A percentile compares a stretch with the other conserved stretches of the same genome.
Conservation (phyloP, 2,329 filamentous ascomycete species). For the Cercospora sesami region DNA sequence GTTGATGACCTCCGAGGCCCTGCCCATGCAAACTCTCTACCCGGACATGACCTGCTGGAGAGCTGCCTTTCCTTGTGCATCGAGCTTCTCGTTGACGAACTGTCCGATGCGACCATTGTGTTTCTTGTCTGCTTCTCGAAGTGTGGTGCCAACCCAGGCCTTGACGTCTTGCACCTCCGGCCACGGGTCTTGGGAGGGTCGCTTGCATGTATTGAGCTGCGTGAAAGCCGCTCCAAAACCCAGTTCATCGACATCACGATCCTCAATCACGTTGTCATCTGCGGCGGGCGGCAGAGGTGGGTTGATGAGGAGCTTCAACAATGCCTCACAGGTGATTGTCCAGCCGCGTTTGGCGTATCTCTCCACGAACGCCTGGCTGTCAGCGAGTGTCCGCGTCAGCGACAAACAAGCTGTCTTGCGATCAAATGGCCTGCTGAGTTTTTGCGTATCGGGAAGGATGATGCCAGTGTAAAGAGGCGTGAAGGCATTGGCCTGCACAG, state of each 20-base stretch:
- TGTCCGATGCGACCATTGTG: conserved; percentile 68
- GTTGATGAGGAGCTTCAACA: conserved; percentile 86
- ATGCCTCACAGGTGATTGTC: conserved; percentile 83
- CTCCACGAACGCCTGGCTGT: conserved; percentile 78
- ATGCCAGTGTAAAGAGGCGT: conserved; percentile 81
- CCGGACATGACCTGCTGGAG: conserved; percentile 42
- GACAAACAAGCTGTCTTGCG: conserved; percentile 93
- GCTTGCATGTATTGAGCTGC: conserved; percentile 84
- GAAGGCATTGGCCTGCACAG: conserved; percentile 76
- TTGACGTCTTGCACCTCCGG: conserved; percentile 79
- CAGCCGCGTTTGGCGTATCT: conserved; percentile 76
- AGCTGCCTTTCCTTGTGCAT: conserved; percentile 43
- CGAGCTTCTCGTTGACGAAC: conserved; percentile 71
- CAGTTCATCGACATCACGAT: conserved; percentile 91
- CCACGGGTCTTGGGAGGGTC: conserved; percentile 73
- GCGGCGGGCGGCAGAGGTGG: conserved; percentile 69
- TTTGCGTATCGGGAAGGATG: conserved; percentile 84
- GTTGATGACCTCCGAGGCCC: not conserved
- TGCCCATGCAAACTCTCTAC: conserved; percentile 12
- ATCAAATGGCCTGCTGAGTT: conserved; percentile 81
- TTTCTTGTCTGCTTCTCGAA: conserved; percentile 74
- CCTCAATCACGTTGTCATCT: conserved; percentile 74
- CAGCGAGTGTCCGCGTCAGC: conserved; percentile 85
- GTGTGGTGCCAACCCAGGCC: conserved; percentile 76
- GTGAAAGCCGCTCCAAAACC: conserved; percentile 95